Evolutionary conservation across 306 rosid genomes (phyloP).

Genomic region (Fragaria ananassa): DNA sequence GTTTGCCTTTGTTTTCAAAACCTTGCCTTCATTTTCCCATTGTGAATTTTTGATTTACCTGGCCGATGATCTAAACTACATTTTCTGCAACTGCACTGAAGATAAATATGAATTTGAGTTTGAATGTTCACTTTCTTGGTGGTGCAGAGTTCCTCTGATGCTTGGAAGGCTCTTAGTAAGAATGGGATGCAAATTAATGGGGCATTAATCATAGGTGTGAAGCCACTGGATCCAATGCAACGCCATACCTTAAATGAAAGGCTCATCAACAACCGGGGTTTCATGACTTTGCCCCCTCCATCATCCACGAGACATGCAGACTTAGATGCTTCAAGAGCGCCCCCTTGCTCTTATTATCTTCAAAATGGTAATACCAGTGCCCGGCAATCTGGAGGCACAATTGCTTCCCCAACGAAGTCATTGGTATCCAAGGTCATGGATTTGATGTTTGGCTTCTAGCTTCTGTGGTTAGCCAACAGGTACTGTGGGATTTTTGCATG

Average conservation of each 20-base stretch:
- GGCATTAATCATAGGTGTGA: constrained; percentile 84
- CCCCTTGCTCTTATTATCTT: constrained; percentile 57
- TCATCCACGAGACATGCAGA: constrained; percentile 54
- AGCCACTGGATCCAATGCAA: constrained; percentile 91
- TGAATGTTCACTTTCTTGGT: constrained; percentile 19
- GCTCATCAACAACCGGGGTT: constrained; percentile 59
- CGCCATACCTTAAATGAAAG: constrained; percentile 71
- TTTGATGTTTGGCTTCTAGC: constrained; percentile 91
- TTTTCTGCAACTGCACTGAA: background rate
- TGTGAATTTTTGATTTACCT: background rate
- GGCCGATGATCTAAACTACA: background rate
- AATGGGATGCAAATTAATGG: constrained; percentile 89
- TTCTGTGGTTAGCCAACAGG: background rate
- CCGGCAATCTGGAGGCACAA: constrained; percentile 71
- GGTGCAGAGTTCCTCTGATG: constrained; percentile 81
- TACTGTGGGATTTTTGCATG: constrained; percentile 23
- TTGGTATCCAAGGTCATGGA: constrained; percentile 82
- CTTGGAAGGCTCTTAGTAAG: constrained; percentile 86
- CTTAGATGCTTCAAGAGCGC: constrained; percentile 39
- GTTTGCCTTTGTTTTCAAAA: background rate
- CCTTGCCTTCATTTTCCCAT: background rate
- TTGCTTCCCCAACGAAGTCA: constrained; percentile 95
- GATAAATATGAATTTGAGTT: background rate
- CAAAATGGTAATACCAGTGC: constrained; percentile 60
- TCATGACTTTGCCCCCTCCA: constrained; percentile 66